Conservation (phyloP, 352 stramenopile genomes). For the Phytophthora sojae region DNA sequence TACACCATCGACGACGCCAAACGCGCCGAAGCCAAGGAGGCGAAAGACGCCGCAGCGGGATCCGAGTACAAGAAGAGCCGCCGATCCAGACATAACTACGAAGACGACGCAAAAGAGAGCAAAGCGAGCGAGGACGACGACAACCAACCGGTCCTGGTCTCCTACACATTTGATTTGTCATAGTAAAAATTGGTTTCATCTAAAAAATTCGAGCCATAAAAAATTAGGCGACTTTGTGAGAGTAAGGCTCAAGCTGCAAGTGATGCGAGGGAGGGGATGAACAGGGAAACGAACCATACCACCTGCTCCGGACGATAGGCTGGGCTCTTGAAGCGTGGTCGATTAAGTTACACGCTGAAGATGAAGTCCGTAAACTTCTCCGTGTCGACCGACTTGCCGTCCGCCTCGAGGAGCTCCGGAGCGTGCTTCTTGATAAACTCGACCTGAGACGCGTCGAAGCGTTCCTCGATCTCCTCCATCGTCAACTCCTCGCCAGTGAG, state of each 20-base stretch:
- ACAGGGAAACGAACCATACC: conserved; percentile 24
- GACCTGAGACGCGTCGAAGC: conserved; percentile 76
- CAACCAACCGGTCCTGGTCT: conserved; percentile 63
- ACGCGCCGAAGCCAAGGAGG: conserved; percentile 30
- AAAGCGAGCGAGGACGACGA: conserved; percentile 33
- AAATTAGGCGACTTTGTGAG: conserved; percentile 32
- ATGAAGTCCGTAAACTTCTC: conserved; percentile 84
- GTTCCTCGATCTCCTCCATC: conserved; percentile 80
- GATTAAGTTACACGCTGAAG: conserved; percentile 71
- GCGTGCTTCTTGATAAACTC: conserved; percentile 88
- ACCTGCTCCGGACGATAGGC: conserved; percentile 25
- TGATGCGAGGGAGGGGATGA: conserved; percentile 4
- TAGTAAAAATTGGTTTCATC: conserved; percentile 47
- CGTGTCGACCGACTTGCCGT: conserved; percentile 71
- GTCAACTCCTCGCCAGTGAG: conserved; percentile 78
- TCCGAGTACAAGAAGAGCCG: conserved; percentile 36
- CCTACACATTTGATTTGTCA: conserved; percentile 78
- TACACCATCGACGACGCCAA: conserved; percentile 48
- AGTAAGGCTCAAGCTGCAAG: conserved; percentile 24
- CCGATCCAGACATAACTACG: conserved; percentile 29
- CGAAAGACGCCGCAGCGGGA: conserved; percentile 23
- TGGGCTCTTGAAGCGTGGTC: conserved; percentile 11
- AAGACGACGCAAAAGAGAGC: conserved; percentile 39
- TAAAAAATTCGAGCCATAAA: conserved; percentile 45
- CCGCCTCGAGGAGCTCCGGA: conserved; percentile 52